Evolutionary conservation across 768 basidiomycete species (phyloP).

Genomic region (Mycena polygramma): DNA sequence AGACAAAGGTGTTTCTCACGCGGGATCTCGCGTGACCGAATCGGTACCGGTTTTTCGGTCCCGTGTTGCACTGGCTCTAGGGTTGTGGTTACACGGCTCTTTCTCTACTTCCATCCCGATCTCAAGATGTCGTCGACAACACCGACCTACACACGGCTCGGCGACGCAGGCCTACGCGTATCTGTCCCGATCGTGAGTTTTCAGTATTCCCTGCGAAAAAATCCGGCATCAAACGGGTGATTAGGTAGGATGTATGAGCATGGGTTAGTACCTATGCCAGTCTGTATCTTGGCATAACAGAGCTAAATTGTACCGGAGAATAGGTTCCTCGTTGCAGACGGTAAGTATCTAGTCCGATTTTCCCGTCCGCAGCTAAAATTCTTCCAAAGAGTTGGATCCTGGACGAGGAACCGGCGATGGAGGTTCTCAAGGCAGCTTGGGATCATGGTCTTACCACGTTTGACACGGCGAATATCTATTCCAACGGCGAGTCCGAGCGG

Average conservation of each 20-base stretch:
- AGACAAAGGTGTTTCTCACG: too few relatives aligned
- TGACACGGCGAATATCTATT: constrained; percentile 54
- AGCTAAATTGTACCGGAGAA: too few relatives aligned
- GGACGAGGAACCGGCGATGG: constrained; percentile 56
- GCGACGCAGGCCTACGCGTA: constrained; percentile 4
- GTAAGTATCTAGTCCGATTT: constrained; percentile 34
- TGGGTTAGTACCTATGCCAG: constrained; percentile 39
- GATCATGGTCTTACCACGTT: constrained; percentile 51
- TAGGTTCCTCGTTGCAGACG: too few relatives aligned
- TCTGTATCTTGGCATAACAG: too few relatives aligned
- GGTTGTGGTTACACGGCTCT: too few relatives aligned
- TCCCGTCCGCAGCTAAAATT: too few relatives aligned
- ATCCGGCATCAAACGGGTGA: not conserved
- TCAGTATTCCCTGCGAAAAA: not conserved
- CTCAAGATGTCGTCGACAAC: constrained; percentile 17
- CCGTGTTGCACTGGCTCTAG: too few relatives aligned
- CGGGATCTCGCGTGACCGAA: too few relatives aligned
- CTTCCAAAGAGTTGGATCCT: constrained; percentile 60
- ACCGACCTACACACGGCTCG: constrained; percentile 15
- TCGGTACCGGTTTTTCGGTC: too few relatives aligned
- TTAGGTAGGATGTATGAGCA: constrained; percentile 42
- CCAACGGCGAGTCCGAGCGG: constrained; percentile 54
- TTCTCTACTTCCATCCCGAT: not conserved
- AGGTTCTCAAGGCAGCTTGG: constrained; percentile 63
- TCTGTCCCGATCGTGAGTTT: constrained; percentile 13